A percentile compares a stretch with the other conserved stretches of the same genome.
phyloP scores from a whole-genome alignment of 2,329 filamentous ascomycete genomes.

The Aquanectria penicillioides region DNA sequence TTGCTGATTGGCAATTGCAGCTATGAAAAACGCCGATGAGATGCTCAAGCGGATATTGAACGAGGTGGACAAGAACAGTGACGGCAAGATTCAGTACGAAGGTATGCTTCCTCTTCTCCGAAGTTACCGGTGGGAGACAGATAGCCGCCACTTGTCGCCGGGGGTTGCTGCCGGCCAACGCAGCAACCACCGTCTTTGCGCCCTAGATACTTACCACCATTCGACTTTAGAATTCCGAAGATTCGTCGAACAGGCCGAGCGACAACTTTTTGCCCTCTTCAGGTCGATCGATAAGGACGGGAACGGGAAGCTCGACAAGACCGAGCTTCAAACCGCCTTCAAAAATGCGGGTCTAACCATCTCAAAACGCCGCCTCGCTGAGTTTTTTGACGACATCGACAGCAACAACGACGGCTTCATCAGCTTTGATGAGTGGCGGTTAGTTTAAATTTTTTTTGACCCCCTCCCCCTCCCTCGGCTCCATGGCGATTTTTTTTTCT shows the following conservation, averaged over 20 bases:
- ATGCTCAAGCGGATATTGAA: slow-evolving; percentile 84
- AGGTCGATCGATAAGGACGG: slow-evolving; percentile 85
- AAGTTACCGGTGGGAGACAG: slow-evolving; percentile 21
- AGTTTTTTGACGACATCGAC: slow-evolving; percentile 92
- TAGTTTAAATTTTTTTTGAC: slow-evolving; percentile 51
- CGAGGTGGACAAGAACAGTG: slow-evolving; percentile 85
- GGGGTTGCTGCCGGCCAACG: slow-evolving; percentile 34
- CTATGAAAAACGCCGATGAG: slow-evolving; percentile 88
- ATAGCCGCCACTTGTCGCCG: slow-evolving; percentile 12
- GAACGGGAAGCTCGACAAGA: slow-evolving; percentile 86
- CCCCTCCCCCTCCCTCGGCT: neutral
- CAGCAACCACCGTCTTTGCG: slow-evolving; percentile 11
- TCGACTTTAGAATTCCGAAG: slow-evolving; percentile 78
- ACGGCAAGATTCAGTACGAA: slow-evolving; percentile 91
- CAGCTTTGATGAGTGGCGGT: slow-evolving; percentile 97
- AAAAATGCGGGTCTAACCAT: slow-evolving; percentile 81
- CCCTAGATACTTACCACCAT: slow-evolving; percentile 32
- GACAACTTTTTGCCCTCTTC: slow-evolving; percentile 84
- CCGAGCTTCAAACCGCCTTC: slow-evolving; percentile 85
- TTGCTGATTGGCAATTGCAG: slow-evolving; percentile 50
- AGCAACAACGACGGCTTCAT: slow-evolving; percentile 88
- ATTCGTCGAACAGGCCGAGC: slow-evolving; percentile 89
- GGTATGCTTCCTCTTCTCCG: slow-evolving; percentile 62
- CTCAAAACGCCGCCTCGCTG: slow-evolving; percentile 78
- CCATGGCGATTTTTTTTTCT: slow-evolving; percentile 12